Evolutionary conservation across 2,329 filamentous ascomycete species (phyloP).

Genomic region (Pseudogymnoascus sp.): DNA sequence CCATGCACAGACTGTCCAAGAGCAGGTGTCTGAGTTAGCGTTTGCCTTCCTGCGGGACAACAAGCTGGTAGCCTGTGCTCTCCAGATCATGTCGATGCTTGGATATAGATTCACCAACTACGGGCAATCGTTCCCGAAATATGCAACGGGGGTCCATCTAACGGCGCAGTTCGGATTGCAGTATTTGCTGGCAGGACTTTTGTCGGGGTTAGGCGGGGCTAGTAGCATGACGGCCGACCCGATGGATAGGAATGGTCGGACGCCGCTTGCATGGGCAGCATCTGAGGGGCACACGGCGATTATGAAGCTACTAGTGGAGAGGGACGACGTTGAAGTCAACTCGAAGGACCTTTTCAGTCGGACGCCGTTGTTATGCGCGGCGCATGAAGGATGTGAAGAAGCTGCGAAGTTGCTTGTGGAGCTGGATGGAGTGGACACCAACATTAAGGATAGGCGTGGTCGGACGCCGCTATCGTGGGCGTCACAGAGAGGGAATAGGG

Average conservation of each 20-base stretch:
- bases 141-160: slow-evolving; percentile 17
- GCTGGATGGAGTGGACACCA: neutral
- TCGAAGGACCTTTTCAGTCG: neutral
- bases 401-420: neutral
- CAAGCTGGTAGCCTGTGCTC: neutral
- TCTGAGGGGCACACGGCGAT: neutral
- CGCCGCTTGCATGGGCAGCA: slow-evolving; percentile 7
- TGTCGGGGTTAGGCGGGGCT: neutral
- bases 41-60: neutral
- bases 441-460: neutral
- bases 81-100: neutral
- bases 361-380: slow-evolving; percentile 7
- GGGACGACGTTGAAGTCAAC: neutral
- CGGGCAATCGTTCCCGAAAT: neutral
- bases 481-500: neutral
- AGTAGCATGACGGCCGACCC: neutral
- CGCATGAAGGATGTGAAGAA: neutral
- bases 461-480: neutral
- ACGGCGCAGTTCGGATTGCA: slow-evolving; percentile 17
- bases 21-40: neutral
- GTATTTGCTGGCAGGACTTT: slow-evolving; percentile 8
- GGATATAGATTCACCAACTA: neutral
- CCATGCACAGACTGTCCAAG: neutral
- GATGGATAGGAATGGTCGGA: neutral
- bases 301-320: neutral